phyloP scores from a whole-genome alignment of 148 eudicot species.

The Euryodendron excelsum region DNA sequence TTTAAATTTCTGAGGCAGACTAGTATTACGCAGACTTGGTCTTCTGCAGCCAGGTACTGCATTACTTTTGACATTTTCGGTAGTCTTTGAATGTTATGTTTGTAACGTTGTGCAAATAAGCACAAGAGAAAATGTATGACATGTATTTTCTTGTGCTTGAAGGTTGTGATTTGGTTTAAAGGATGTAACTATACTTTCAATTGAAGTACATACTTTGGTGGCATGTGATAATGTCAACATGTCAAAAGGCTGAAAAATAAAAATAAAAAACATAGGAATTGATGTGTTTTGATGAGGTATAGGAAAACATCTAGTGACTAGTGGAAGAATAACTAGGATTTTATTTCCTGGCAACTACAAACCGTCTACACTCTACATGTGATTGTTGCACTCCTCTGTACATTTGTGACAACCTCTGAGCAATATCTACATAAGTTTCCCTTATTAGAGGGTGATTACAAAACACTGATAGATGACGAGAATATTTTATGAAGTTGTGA shows the following conservation, averaged over 20 bases:
- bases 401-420: background rate
- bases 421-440: background rate
- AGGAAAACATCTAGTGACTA: background rate
- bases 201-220: background rate
- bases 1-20: background rate
- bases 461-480: background rate
- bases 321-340: background rate
- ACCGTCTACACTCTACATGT: background rate
- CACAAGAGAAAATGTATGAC: background rate
- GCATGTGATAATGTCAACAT: background rate
- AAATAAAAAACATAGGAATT: background rate
- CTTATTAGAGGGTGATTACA: background rate
- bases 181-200: background rate
- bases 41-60: slow-evolving; percentile 12
- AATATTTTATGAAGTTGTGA: background rate
- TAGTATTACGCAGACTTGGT: background rate
- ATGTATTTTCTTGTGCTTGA: background rate
- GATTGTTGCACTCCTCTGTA: background rate
- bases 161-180: background rate
- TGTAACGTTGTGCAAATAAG: background rate
- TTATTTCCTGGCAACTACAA: background rate
- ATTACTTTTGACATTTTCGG: background rate
- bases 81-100: background rate
- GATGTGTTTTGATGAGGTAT: background rate
- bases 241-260: too few species aligned